phyloP scores from a whole-genome alignment of 1,284 basidiomycete genomes.

The Pulveroboletus ridleyi region DNA sequence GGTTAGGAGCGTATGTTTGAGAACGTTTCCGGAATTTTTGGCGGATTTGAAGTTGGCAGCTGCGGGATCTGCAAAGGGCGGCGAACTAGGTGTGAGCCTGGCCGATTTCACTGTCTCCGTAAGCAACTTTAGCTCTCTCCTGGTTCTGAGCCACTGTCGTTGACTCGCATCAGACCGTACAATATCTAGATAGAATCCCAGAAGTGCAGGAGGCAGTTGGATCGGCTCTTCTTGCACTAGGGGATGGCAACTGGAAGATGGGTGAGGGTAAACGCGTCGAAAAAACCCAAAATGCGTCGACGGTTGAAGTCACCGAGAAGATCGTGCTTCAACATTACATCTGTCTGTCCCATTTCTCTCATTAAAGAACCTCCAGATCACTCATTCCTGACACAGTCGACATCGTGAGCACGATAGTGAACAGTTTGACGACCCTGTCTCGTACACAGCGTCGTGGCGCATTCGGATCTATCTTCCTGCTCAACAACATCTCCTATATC shows the following conservation, averaged over 20 bases:
- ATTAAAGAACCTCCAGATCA: background rate
- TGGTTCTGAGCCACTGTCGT: background rate
- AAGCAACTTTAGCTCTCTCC: conserved; percentile 28
- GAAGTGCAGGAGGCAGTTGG: conserved; percentile 71
- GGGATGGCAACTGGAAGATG: conserved; percentile 90
- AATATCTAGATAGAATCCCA: conserved; percentile 72
- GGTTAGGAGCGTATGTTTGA: conserved; percentile 69
- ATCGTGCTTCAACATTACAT: conserved; percentile 76
- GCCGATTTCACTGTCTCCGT: conserved; percentile 70
- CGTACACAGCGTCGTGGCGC: conserved; percentile 68
- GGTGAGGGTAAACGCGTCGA: conserved; percentile 76
- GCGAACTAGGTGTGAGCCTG: conserved; percentile 63
- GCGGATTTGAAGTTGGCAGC: conserved; percentile 75
- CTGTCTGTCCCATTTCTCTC: conserved; percentile 50
- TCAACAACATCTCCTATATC: conserved; percentile 80
- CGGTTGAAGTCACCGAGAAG: conserved; percentile 59
- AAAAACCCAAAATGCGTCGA: conserved; percentile 47
- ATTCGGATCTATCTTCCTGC: conserved; percentile 74
- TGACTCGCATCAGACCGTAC: conserved; percentile 54
- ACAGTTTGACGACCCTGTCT: conserved; percentile 65
- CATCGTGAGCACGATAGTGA: conserved; percentile 65
- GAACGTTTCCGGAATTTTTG: conserved; percentile 82
- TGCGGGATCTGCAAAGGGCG: conserved; percentile 46
- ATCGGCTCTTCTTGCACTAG: conserved; percentile 68
- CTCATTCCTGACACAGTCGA: conserved; percentile 55